Evolutionary conservation across 116 monocot genomes (phyloP).

Genomic region (Cymodocea nodosa): DNA sequence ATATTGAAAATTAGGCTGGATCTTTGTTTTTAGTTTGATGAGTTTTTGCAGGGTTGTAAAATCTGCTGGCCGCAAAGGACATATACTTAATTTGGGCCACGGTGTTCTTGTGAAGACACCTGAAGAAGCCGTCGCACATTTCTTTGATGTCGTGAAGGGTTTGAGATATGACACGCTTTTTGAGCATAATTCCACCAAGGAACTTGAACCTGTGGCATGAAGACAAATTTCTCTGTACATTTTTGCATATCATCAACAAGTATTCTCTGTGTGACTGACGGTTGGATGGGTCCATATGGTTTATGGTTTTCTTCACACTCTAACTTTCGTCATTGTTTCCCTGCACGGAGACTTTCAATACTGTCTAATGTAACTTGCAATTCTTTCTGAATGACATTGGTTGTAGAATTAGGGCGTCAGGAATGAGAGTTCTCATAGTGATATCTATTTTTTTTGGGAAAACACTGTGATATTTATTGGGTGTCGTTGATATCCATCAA

Average conservation of each 20-base stretch:
- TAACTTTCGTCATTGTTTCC: too few relatives aligned
- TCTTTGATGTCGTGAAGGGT: slow-evolving; percentile 72
- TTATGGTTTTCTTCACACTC: neutral
- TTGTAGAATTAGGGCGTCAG: too few relatives aligned
- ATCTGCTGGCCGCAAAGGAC: slow-evolving; percentile 61
- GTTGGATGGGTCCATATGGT: neutral
- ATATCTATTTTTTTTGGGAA: too few relatives aligned
- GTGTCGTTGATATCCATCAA: too few relatives aligned
- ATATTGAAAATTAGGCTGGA: neutral
- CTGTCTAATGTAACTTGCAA: too few relatives aligned
- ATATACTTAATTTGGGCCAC: slow-evolving; percentile 89
- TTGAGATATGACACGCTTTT: slow-evolving; percentile 67
- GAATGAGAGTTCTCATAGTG: too few relatives aligned
- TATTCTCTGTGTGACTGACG: neutral
- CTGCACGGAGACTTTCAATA: too few relatives aligned
- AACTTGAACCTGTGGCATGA: slow-evolving; percentile 28
- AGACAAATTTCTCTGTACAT: neutral
- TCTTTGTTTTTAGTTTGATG: neutral
- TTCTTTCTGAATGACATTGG: too few relatives aligned
- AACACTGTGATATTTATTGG: too few relatives aligned
- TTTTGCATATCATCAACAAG: neutral
- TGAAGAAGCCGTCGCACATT: slow-evolving; percentile 92
- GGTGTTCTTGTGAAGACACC: slow-evolving; percentile 85
- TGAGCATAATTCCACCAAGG: slow-evolving; percentile 17
- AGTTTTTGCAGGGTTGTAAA: slow-evolving; percentile 54